Evolutionary conservation across 78 protist species (phyloP).

Genomic region (Mastigamoeba balamuthi): DNA sequence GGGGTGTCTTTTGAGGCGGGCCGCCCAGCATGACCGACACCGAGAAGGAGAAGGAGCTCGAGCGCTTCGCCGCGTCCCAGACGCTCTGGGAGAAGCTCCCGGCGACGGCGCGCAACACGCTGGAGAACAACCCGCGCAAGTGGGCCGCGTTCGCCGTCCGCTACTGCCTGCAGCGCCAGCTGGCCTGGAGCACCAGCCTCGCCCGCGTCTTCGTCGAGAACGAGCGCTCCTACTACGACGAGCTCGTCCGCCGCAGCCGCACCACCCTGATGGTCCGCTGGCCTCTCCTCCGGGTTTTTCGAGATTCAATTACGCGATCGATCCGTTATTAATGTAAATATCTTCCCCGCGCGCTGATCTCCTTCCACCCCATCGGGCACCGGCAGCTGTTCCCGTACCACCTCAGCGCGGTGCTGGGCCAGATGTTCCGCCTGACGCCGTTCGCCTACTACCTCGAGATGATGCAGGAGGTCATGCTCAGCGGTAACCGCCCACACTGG

Average conservation of each 20-base stretch:
- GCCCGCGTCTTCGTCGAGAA: slow-evolving; percentile 15
- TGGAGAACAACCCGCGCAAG: neutral
- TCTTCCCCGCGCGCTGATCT: too few relatives aligned
- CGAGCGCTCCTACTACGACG: slow-evolving; percentile 46
- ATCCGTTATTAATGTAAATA: too few relatives aligned
- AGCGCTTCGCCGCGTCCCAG: neutral
- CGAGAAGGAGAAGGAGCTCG: neutral
- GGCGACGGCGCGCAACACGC: neutral
- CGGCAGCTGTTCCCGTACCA: slow-evolving; percentile 60
- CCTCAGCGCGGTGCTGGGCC: slow-evolving; percentile 19
- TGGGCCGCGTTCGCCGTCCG: slow-evolving; percentile 2
- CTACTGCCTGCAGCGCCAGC: slow-evolving; percentile 44
- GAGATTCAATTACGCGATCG: too few relatives aligned
- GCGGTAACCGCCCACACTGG: neutral
- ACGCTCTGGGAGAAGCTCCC: neutral
- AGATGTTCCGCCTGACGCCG: slow-evolving; percentile 33
- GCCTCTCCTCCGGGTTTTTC: neutral
- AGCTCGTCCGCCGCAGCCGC: slow-evolving; percentile 38
- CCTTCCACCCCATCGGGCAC: too few relatives aligned
- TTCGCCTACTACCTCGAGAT: slow-evolving; percentile 47
- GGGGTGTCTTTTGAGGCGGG: too few relatives aligned
- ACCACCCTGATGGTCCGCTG: neutral
- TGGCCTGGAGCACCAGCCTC: slow-evolving; percentile 46
- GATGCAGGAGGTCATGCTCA: slow-evolving; percentile 59
- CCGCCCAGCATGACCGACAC: too few relatives aligned